Conservation (phyloP, 2,329 filamentous ascomycete species). For the Xylariaceae sp. region DNA sequence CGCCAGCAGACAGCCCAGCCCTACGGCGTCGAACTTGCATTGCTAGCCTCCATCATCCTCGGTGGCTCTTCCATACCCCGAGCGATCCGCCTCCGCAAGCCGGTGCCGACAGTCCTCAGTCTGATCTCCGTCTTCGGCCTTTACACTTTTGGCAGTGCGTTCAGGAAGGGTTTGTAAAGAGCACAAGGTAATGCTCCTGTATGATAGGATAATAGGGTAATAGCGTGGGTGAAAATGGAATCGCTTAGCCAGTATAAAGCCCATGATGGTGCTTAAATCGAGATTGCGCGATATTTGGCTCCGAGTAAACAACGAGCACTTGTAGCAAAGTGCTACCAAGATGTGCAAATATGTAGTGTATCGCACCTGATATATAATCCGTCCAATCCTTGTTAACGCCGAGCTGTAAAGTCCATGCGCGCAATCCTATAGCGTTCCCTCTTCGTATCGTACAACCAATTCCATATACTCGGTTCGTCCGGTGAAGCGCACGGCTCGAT, state of each 20-base stretch:
- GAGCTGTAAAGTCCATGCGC: slow-evolving; percentile 7
- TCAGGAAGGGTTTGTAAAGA: slow-evolving; percentile 36
- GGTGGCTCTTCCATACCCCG: slow-evolving; percentile 80
- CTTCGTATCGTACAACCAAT: slow-evolving; percentile 13
- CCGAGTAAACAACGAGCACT: too few relatives aligned
- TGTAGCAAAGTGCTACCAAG: too few relatives aligned
- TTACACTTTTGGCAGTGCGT: slow-evolving; percentile 72
- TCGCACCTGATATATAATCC: too few relatives aligned
- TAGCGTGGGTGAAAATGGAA: too few relatives aligned
- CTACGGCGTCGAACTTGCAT: slow-evolving; percentile 83
- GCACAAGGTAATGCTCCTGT: background rate
- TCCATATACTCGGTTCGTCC: too few relatives aligned
- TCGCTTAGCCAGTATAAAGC: too few relatives aligned
- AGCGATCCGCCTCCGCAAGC: slow-evolving; percentile 77
- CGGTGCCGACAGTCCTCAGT: slow-evolving; percentile 74
- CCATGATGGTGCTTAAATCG: too few relatives aligned
- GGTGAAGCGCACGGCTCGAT: too few relatives aligned
- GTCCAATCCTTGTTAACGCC: slow-evolving; percentile 15
- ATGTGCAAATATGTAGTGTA: too few relatives aligned
- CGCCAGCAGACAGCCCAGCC: slow-evolving; percentile 69
- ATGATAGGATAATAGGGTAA: too few relatives aligned
- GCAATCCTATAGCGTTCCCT: slow-evolving; percentile 8
- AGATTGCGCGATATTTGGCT: too few relatives aligned
- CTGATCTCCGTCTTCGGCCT: slow-evolving; percentile 74
- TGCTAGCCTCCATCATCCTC: slow-evolving; percentile 80